A percentile compares a stretch with the other conserved stretches of the same genome.
Conservation (phyloP, 2,329 filamentous ascomycete species). For the Scleromitrula shiraiana region DNA sequence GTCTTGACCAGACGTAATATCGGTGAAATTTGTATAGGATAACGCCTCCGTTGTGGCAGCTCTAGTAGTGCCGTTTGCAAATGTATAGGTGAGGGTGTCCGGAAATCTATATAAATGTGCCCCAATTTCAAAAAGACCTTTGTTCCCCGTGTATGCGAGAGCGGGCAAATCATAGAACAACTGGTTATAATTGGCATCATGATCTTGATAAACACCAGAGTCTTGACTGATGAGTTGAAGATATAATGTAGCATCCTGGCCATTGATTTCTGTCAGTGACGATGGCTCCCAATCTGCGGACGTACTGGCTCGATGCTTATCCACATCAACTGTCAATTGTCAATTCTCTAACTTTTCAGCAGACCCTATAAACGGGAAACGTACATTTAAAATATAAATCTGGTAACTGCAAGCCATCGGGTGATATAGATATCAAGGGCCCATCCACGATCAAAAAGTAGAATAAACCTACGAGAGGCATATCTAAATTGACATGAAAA, state of each 20-base stretch:
- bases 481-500: slow-evolving; percentile 39
- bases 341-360: no score
- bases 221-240: slow-evolving; percentile 36
- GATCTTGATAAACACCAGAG: slow-evolving; percentile 29
- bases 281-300: slow-evolving; percentile 30
- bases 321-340: slow-evolving; percentile 8
- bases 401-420: slow-evolving; percentile 47
- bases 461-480: slow-evolving; percentile 40
- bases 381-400: slow-evolving; percentile 36
- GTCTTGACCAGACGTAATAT: slow-evolving; percentile 13
- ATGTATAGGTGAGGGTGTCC: slow-evolving; percentile 27
- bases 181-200: slow-evolving; percentile 33
- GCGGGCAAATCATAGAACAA: slow-evolving; percentile 26
- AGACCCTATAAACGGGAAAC: neutral
- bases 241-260: slow-evolving; percentile 38
- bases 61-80: slow-evolving; percentile 31
- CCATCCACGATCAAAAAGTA: slow-evolving; percentile 25
- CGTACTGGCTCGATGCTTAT: neutral
- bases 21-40: slow-evolving; percentile 19
- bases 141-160: slow-evolving; percentile 9
- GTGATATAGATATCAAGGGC: slow-evolving; percentile 48
- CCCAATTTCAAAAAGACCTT: slow-evolving; percentile 13
- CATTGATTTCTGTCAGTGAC: slow-evolving; percentile 46
- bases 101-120: slow-evolving; percentile 28
- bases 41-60: slow-evolving; percentile 26